Percentiles rank a stretch among this genome's conserved stretches.
These are phyloP conservation scores for Leccinum pellstonianum DNA, from an alignment of 768 basidiomycete species.

Conservation along the genomic window DNA sequence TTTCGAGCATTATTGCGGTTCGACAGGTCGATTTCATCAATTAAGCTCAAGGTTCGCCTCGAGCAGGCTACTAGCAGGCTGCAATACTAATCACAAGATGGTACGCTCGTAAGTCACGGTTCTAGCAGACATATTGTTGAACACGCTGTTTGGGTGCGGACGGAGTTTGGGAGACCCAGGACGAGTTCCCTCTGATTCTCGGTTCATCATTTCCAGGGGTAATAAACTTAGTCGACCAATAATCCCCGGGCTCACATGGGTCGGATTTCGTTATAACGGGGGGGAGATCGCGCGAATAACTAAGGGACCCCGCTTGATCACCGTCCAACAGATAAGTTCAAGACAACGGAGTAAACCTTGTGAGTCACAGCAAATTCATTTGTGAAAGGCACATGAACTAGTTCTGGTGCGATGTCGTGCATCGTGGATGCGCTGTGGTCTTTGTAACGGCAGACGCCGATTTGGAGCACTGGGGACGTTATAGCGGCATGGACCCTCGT, in stretches of 20 bases:
- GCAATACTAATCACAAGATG: neutral
- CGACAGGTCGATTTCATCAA: neutral
- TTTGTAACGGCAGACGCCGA: neutral
- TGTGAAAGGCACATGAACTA: neutral
- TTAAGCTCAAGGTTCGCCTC: constrained; percentile 4
- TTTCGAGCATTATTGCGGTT: neutral
- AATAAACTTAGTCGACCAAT: neutral
- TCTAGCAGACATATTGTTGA: constrained; percentile 1
- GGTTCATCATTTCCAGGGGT: neutral
- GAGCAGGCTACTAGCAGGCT: neutral
- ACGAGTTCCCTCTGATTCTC: neutral
- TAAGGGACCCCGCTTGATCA: constrained; percentile 1
- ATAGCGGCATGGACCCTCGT: neutral
- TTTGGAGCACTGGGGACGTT: neutral
- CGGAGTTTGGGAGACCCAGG: constrained; percentile 8
- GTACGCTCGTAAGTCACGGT: neutral
- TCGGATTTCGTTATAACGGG: constrained; percentile 4
- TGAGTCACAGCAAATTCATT: neutral
- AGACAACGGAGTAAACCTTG: neutral
- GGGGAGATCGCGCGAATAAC: constrained; percentile 8
- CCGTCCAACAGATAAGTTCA: neutral
- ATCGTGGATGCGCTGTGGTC: neutral
- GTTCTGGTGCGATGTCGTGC: neutral
- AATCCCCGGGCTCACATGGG: no score
- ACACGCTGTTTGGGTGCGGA: constrained; percentile 18